A percentile compares a stretch with the other conserved stretches of the same genome.
Evolutionary conservation across 768 basidiomycete species (phyloP).

Genomic region (Russula lepida): DNA sequence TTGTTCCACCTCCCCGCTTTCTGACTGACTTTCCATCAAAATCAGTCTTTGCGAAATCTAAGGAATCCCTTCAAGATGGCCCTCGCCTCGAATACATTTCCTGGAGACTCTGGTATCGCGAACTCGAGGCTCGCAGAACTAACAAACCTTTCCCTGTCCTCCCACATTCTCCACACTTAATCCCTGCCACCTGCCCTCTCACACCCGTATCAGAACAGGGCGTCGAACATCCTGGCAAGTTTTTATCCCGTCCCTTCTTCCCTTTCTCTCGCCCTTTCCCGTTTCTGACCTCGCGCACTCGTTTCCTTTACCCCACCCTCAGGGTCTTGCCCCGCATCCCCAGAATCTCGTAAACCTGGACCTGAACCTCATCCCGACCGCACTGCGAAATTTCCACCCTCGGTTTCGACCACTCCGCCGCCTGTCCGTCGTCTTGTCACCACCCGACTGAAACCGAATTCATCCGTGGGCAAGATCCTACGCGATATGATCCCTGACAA

Average conservation of each 20-base stretch:
- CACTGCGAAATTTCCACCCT: neutral
- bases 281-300: neutral
- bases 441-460: conserved; percentile 21
- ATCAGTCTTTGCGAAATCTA: conserved; percentile 79
- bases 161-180: conserved; percentile 22
- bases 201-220: conserved; percentile 18
- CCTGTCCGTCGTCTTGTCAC: neutral
- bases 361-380: neutral
- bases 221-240: neutral
- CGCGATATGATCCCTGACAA: conserved; percentile 50
- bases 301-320: neutral
- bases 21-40: neutral
- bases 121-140: conserved; percentile 38
- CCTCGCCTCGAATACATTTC: conserved; percentile 77
- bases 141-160: conserved; percentile 24
- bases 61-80: conserved; percentile 72
- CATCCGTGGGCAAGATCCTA: conserved; percentile 41
- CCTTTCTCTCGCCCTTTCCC: too few species aligned
- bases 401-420: conserved; percentile 6
- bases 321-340: neutral
- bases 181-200: conserved; percentile 2
- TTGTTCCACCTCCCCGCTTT: neutral
- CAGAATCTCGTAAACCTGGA: neutral
- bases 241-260: neutral
- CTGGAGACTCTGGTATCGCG: conserved; percentile 77